Evolutionary conservation across 225 moss, liverwort and hornwort species (phyloP), one percentile per base, ranked within the genome.

Genomic region (Physcomitrium patens): DNA sequence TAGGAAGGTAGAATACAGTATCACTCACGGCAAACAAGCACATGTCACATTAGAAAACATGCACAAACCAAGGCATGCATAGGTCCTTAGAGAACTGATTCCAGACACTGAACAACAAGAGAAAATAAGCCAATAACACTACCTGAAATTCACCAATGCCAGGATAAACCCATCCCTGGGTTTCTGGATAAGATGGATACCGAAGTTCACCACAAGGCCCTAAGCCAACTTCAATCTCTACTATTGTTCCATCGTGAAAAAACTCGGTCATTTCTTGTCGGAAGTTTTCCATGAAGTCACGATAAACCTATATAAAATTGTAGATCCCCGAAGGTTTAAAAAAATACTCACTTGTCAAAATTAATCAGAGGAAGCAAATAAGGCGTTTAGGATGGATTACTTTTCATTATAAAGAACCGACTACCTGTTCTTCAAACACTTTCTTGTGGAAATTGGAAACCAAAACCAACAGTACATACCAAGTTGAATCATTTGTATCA

Each of bases 101-200:
- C 14, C 46, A 64, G 50, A 26, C 31, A 46, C 56, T 60, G 49
- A 47, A 43, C 57, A 74, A 44, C 48, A 54, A 20, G 59, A 20
- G 1, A 77, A 42, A 52, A 31, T 14, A 65, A 60, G 61, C 51
- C 41, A 43, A 5, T 11, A 20, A 13, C 27, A 11, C 45, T 79
- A 95, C 95, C 91, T 93, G 88, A 83, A 92, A 92, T 76, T 86
- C 92, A 77, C 92, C 88, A 69, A 90, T 82, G 20, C 92, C 92
- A 61, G 88, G 90, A 44, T 79, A 92, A 26, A 70, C 57, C 90
- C 92, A 92, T 56, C 93, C 95, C 27, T 88, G 79, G 27, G 68
- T 83, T 69, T 89, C 79, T 23, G 90, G 86, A 72, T 88, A 92
- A 7, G 90, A 81, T 10, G 92, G 92, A 78, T 90, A 92, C 67